Conservation (phyloP, 345 rosid genomes). For the Lagerstroemia speciosa region DNA sequence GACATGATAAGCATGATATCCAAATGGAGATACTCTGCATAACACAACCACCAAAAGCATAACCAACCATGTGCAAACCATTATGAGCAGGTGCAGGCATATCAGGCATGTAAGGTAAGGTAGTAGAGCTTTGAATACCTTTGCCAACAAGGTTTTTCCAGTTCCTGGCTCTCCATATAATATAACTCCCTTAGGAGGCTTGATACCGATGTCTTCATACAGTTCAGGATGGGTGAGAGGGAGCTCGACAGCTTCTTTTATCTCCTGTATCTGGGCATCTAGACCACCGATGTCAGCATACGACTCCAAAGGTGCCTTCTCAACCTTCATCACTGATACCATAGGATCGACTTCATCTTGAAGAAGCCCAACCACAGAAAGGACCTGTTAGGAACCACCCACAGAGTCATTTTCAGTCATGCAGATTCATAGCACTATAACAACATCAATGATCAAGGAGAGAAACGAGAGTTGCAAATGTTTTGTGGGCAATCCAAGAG, state of each 20-base stretch:
- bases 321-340: slow-evolving; percentile 99
- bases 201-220: slow-evolving; percentile 97
- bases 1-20: neutral
- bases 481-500: too few species aligned
- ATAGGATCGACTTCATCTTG: slow-evolving; percentile 99
- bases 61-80: neutral
- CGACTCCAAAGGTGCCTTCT: slow-evolving; percentile 96
- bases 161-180: slow-evolving; percentile 99
- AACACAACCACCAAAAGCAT: neutral
- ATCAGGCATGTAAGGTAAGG: neutral
- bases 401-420: neutral
- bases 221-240: slow-evolving; percentile 97
- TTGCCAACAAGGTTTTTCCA: slow-evolving; percentile 95
- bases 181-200: slow-evolving; percentile 97
- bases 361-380: slow-evolving; percentile 92
- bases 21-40: neutral
- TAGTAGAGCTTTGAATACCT: slow-evolving; percentile 30
- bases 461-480: too few species aligned
- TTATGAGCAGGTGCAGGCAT: neutral
- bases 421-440: too few species aligned
- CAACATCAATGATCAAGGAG: too few species aligned
- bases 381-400: slow-evolving; percentile 35
- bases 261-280: slow-evolving; percentile 99
- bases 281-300: slow-evolving; percentile 98
- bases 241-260: slow-evolving; percentile 98